phyloP scores from a whole-genome alignment of 345 rosid genomes.

The Arabidopsis arenosa region DNA sequence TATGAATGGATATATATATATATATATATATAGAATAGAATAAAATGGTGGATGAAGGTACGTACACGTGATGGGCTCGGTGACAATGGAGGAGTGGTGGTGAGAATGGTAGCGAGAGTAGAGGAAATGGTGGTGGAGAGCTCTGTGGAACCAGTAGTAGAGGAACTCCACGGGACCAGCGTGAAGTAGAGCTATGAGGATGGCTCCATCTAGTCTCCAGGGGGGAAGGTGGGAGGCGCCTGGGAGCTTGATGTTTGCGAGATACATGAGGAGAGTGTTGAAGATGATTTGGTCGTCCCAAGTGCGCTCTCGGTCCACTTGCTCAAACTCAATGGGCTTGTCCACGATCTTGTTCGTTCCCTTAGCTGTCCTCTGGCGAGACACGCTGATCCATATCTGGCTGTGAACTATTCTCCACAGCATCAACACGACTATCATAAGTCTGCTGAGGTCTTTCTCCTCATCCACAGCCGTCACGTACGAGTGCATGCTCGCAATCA shows the following conservation, averaged over 20 bases:
- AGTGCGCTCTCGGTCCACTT: constrained; percentile 69
- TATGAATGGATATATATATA: neutral
- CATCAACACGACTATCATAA: constrained; percentile 51
- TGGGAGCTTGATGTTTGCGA: constrained; percentile 30
- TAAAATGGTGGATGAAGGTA: constrained; percentile 1
- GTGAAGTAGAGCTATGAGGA: constrained; percentile 50
- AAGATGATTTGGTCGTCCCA: constrained; percentile 57
- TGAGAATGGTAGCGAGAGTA: constrained; percentile 92
- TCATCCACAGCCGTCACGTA: constrained; percentile 39
- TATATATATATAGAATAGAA: neutral
- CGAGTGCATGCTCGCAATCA: constrained; percentile 42
- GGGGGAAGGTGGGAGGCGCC: constrained; percentile 47
- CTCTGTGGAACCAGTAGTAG: constrained; percentile 82
- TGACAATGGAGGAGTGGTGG: constrained; percentile 81
- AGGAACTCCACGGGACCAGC: constrained; percentile 82
- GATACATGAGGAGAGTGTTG: constrained; percentile 47
- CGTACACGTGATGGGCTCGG: constrained; percentile 76
- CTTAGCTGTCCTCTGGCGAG: constrained; percentile 66
- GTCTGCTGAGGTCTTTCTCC: constrained; percentile 49
- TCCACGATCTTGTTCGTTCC: constrained; percentile 67
- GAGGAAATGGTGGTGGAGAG: constrained; percentile 79
- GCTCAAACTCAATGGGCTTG: constrained; percentile 75
- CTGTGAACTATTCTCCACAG: constrained; percentile 65
- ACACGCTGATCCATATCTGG: constrained; percentile 69
- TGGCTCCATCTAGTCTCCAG: constrained; percentile 68